Base-by-base conservation (phyloP, 2,329 filamentous ascomycete species). In the Cercospora citrullina region DNA sequence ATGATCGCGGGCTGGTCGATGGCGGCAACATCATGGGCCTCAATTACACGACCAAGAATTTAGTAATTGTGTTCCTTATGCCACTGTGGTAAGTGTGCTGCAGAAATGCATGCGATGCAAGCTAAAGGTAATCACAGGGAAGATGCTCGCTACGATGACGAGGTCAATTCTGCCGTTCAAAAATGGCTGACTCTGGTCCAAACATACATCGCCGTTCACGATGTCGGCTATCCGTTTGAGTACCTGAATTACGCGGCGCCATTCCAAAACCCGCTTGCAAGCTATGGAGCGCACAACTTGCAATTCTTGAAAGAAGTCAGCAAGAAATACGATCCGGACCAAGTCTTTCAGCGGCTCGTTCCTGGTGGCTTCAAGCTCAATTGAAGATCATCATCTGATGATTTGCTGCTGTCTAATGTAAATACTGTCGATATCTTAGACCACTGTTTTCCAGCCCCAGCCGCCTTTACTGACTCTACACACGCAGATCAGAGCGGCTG, bases 201-300 rank as follows among this genome's bases (percentile, higher is more conserved):
- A 3, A 53, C 60, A 23, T 65, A 45, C 26, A 64, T 48, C n/a
- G 66, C 66, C 42, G 60, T 68, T 21, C 23, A 65, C 36, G 57
- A 65, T 39, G 64, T 65, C 12, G 64, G 64, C 16, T 60, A 60
- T 42, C 42, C 67, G 14, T 76, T 68, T 45, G 26, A 79, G 10
- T 78, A 80, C 64, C 63, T 77, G 64, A 80, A 78, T 61, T 80
- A 80, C 68, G 79, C 78, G 4, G 76, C 72, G 3, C 62, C 68
- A 36, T 79, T 75, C 73, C 78, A 80, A 67, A 72, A 79, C 58
- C 78, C 78, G 8, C 74, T 80, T 33, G 63, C 60, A 7, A 71
- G 74, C 12, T 79, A 79, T 68, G 77, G 79, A 7, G 65, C 63
- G 7, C 70, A 65, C 12, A 77, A 71, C 65, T 72, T 75, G 63